Conservation (phyloP, 2,329 filamentous ascomycete genomes). For the Aspergillus texensis region DNA sequence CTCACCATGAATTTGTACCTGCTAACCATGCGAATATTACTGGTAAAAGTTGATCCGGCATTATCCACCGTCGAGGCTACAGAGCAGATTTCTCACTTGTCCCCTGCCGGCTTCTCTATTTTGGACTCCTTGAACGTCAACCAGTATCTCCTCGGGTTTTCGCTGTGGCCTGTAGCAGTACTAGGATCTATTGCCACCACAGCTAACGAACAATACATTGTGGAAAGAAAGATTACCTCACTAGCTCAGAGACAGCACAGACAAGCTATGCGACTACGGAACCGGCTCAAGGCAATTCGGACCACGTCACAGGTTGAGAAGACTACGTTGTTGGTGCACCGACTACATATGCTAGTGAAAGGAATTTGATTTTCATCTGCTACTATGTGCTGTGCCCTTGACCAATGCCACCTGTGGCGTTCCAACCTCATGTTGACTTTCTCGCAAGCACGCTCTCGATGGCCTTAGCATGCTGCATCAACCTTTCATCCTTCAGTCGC, state of each 20-base stretch:
- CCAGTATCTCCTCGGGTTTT: no score
- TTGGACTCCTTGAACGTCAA: no score
- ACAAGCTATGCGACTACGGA: not conserved
- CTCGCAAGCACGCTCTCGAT: conserved; percentile 16
- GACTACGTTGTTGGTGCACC: not conserved
- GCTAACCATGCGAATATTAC: no score
- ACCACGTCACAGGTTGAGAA: not conserved
- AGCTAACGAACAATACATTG: no score
- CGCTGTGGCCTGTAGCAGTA: no score
- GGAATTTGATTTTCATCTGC: not conserved
- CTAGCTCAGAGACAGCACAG: not conserved
- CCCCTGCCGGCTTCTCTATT: no score
- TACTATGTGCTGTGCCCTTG: not conserved
- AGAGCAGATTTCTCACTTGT: no score
- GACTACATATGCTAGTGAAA: not conserved
- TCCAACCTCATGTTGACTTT: not conserved
- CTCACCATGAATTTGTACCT: no score
- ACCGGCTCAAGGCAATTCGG: not conserved
- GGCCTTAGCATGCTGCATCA: conserved; percentile 21
- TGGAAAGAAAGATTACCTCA: not conserved
- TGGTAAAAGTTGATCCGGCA: no score
- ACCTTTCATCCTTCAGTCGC: conserved; percentile 25
- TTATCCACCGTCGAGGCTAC: no score
- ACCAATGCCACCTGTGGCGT: not conserved
- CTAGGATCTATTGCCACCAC: no score